A percentile compares a stretch with the other conserved stretches of the same genome.
These are phyloP conservation scores for Penicillium canariense DNA, from an alignment of 495 filamentous ascomycete genomes.

Conservation along the genomic window DNA sequence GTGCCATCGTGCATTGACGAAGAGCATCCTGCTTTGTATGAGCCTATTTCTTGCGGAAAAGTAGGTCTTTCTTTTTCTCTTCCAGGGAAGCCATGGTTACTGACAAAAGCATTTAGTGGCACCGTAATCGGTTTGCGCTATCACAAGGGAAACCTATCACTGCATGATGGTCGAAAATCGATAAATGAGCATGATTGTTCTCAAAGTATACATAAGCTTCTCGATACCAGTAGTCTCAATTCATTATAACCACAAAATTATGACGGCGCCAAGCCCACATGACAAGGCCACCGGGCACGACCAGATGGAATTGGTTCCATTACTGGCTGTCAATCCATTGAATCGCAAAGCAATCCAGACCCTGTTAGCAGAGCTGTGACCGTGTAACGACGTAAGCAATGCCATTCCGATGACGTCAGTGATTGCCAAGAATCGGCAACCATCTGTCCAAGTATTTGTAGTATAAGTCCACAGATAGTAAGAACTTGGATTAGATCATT, in stretches of 20 bases:
- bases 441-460: conserved; percentile 9
- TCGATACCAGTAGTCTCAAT: not conserved
- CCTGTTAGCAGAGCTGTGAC: conserved; percentile 16
- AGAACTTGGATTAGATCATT: not conserved
- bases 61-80: conserved; percentile 9
- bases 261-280: not conserved
- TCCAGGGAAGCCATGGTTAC: not conserved
- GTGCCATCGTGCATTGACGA: conserved; percentile 53
- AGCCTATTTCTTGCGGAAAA: conserved; percentile 57
- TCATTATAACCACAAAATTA: not conserved
- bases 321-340: not conserved
- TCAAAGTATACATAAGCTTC: not conserved
- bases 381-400: conserved; percentile 31
- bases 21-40: conserved; percentile 52
- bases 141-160: conserved; percentile 34
- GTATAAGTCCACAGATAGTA: not conserved
- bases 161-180: no score
- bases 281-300: not conserved
- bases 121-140: conserved; percentile 41
- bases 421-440: conserved; percentile 7
- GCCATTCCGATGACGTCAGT: conserved; percentile 22
- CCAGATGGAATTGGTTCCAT: not conserved
- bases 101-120: conserved; percentile 23
- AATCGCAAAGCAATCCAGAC: not conserved
- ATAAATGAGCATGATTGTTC: no score